Evolutionary conservation across 164 flowering plant species (phyloP).

Genomic region (Umbilicus rupestris): DNA sequence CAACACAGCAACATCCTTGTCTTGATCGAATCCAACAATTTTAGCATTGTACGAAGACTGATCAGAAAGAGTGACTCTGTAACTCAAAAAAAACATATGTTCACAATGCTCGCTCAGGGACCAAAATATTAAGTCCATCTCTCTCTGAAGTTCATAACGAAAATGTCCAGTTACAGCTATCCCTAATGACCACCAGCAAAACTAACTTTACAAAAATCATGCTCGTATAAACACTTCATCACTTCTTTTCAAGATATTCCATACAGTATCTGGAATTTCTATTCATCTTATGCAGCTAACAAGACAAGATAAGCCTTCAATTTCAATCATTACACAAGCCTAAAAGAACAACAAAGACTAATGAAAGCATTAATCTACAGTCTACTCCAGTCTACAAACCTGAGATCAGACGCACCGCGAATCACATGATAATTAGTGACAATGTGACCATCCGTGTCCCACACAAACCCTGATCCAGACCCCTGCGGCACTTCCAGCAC

Average conservation of each 20-base stretch:
- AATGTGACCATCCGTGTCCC: conserved; percentile 83
- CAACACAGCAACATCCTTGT: conserved; percentile 94
- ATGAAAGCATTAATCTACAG: neutral
- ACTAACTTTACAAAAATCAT: too few relatives aligned
- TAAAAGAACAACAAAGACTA: neutral
- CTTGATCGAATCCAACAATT: conserved; percentile 96
- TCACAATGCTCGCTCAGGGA: neutral
- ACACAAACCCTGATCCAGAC: conserved; percentile 92
- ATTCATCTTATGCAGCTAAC: too few relatives aligned
- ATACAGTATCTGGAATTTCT: too few relatives aligned
- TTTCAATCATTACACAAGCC: neutral
- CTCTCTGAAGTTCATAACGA: neutral
- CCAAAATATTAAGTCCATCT: neutral
- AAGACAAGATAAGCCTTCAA: neutral
- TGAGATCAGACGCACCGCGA: conserved; percentile 97
- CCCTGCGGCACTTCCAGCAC: conserved; percentile 97
- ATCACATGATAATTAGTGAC: conserved; percentile 97
- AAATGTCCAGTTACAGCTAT: neutral
- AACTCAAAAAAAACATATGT: conserved; percentile 11
- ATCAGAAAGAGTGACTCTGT: conserved; percentile 93
- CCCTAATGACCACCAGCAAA: neutral
- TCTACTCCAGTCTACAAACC: conserved; percentile 28
- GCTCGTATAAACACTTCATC: too few relatives aligned
- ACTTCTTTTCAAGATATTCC: too few relatives aligned
- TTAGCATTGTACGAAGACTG: conserved; percentile 81